Base-by-base conservation (phyloP, 164 flowering plant genomes). In the Chimonanthus praecox region DNA sequence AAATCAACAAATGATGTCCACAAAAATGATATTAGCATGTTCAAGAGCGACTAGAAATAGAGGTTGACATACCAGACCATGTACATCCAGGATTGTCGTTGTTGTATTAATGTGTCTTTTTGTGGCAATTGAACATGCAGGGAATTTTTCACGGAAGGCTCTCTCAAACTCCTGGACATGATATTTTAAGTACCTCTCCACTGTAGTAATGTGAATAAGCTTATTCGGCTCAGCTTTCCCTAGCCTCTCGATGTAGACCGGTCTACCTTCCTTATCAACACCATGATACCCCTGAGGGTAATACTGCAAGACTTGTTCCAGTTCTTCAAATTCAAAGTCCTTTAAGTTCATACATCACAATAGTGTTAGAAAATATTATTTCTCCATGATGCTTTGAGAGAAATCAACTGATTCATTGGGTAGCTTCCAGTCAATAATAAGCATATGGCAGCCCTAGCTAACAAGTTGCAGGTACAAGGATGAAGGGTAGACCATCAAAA, bases 111-210 rank as follows among this genome's bases (percentile, higher is more conserved):
- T 89, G 72, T 88, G 91, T 78, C 87, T 87, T 79, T 84, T 88
- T 21, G 91, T 85, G n/a, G 89, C 88, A 77, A 89, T 79, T 4
- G 95, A 88, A 79, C 95, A 90, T 50, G 92, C 92, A 62, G 95
- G 92, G 78, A 94, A 94, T 75, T 88, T 93, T 82, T 89, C 93
- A 61, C 74, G 43, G 70, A 93, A 88, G 51, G 87, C 73, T 85
- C 84, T 93, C 85, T 93, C 98, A 81, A 92, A 90, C 62, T 88
- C 97, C 78, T 91, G 97, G 16, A 94, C 80, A 76, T 94, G 97
- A 82, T 92, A 90, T 77, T 82, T 76, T 33, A 76, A 47, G 60
- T 66, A 79, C 18, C 77, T 44, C 6, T 73, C 79, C 8, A 73
- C 63, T 21, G 82, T 76, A 61, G 82, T 80, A 68, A 74, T 67